These are phyloP conservation scores for Trichosporon sp. DNA, from an alignment of 1,284 basidiomycete genomes.

Conservation along the genomic window DNA sequence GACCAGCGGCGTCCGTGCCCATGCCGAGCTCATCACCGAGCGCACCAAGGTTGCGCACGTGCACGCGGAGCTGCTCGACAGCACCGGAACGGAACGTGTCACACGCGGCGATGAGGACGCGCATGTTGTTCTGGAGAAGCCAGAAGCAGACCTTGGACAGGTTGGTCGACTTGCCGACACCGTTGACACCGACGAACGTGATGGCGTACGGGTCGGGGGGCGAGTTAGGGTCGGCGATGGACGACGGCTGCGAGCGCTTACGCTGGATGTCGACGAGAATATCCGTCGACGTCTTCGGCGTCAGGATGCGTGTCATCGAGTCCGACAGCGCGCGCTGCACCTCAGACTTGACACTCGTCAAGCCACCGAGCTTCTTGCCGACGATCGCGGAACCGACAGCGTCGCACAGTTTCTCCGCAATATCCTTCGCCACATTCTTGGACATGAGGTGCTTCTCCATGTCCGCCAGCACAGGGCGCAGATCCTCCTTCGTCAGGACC, in stretches of 20 bases:
- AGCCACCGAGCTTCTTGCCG: slow-evolving; percentile 85
- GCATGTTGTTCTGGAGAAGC: slow-evolving; percentile 91
- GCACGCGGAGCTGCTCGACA: slow-evolving; percentile 95
- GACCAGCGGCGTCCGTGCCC: slow-evolving; percentile 30
- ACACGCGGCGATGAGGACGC: slow-evolving; percentile 95
- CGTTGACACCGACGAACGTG: slow-evolving; percentile 99
- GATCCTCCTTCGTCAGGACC: slow-evolving; percentile 76
- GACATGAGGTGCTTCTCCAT: slow-evolving; percentile 99
- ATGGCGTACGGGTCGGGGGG: slow-evolving; percentile 82
- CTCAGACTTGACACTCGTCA: slow-evolving; percentile 82
- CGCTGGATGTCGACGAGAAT: slow-evolving; percentile 71
- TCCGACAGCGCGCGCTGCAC: slow-evolving; percentile 81
- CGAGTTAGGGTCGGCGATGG: slow-evolving; percentile 63
- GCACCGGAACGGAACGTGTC: slow-evolving; percentile 98
- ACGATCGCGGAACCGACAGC: slow-evolving; percentile 84
- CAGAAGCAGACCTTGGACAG: slow-evolving; percentile 98
- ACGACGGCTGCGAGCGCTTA: slow-evolving; percentile 63
- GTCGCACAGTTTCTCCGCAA: slow-evolving; percentile 91
- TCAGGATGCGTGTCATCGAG: slow-evolving; percentile 89
- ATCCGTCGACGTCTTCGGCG: slow-evolving; percentile 95
- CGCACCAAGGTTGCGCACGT: slow-evolving; percentile 91
- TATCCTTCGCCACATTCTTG: slow-evolving; percentile 97
- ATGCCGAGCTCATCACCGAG: slow-evolving; percentile 70
- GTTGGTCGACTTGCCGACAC: slow-evolving; percentile 98
- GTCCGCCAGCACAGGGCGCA: slow-evolving; percentile 82